A percentile compares a stretch with the other conserved stretches of the same genome.
These are phyloP conservation scores for Dictyostelium capitatum DNA, from an alignment of 78 protist species.

Conservation along the genomic window DNA sequence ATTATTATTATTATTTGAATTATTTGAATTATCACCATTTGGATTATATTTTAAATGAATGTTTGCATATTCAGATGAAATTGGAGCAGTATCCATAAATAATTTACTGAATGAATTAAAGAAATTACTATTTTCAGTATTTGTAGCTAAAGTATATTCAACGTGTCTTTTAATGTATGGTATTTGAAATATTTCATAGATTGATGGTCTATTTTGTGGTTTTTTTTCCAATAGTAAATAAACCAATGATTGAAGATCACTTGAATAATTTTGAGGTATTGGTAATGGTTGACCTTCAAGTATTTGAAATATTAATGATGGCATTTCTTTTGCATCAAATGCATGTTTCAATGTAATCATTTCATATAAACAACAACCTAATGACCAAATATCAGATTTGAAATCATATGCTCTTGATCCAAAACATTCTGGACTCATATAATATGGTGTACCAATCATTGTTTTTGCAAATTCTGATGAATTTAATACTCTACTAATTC, in stretches of 20 bases:
- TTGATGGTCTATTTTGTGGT: conserved; percentile 49
- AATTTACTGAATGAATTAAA: not conserved
- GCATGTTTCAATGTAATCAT: conserved; percentile 86
- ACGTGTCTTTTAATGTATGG: conserved; percentile 48
- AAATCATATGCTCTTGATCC: conserved; percentile 70
- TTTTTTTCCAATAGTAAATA: conserved; percentile 39
- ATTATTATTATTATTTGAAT: not conserved
- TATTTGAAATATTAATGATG: conserved; percentile 71
- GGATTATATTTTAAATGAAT: not conserved
- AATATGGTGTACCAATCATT: conserved; percentile 75
- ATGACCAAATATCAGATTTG: conserved; percentile 77
- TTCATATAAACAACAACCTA: conserved; percentile 84
- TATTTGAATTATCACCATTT: not conserved
- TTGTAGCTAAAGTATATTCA: conserved; percentile 24
- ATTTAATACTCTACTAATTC: conserved; percentile 31
- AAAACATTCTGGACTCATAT: conserved; percentile 80
- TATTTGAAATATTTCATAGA: conserved; percentile 60
- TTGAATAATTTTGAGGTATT: conserved; percentile 29
- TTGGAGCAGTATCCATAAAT: not conserved
- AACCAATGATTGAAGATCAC: conserved; percentile 43
- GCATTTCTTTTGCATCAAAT: conserved; percentile 86
- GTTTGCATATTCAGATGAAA: conserved; percentile 5
- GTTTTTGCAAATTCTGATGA: conserved; percentile 62
- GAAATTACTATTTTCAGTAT: not conserved
- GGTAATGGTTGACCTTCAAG: conserved; percentile 66